Evolutionary conservation across 495 filamentous ascomycete genomes (phyloP).

Genomic region (Parmelia sp.): DNA sequence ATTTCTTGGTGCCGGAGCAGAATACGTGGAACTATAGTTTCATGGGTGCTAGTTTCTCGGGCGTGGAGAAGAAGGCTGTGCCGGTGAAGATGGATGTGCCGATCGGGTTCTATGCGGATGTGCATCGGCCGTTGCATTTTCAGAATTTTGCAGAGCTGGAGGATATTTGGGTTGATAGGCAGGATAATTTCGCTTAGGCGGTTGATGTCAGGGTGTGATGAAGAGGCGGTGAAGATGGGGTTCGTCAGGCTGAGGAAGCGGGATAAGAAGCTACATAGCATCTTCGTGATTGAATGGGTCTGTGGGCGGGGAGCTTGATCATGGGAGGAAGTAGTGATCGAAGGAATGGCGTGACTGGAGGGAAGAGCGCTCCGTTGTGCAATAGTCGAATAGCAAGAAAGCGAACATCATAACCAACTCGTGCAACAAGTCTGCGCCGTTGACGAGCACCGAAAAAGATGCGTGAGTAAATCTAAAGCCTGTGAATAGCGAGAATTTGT

Average conservation of each 20-base stretch:
- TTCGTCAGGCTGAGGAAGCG: background rate
- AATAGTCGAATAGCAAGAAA: background rate
- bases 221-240: background rate
- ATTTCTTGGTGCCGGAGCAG: slow-evolving; percentile 87
- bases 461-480: background rate
- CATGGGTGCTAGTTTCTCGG: slow-evolving; percentile 82
- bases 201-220: background rate
- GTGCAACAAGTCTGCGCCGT: background rate
- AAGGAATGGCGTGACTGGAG: background rate
- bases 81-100: slow-evolving; percentile 93
- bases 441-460: background rate
- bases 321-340: background rate
- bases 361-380: background rate
- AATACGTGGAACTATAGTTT: slow-evolving; percentile 97
- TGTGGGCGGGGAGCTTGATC: background rate
- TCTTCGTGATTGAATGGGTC: slow-evolving; percentile 30
- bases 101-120: slow-evolving; percentile 79
- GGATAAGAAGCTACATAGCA: background rate
- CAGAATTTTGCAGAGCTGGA: slow-evolving; percentile 87
- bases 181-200: slow-evolving; percentile 74
- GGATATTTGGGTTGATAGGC: slow-evolving; percentile 81
- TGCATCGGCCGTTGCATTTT: slow-evolving; percentile 92
- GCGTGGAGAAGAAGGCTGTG: slow-evolving; percentile 80
- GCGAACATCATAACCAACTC: background rate
- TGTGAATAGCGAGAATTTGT: background rate